Evolutionary conservation across 2,329 filamentous ascomycete genomes (phyloP).

Genomic region (Gaeumannomyces tritici): DNA sequence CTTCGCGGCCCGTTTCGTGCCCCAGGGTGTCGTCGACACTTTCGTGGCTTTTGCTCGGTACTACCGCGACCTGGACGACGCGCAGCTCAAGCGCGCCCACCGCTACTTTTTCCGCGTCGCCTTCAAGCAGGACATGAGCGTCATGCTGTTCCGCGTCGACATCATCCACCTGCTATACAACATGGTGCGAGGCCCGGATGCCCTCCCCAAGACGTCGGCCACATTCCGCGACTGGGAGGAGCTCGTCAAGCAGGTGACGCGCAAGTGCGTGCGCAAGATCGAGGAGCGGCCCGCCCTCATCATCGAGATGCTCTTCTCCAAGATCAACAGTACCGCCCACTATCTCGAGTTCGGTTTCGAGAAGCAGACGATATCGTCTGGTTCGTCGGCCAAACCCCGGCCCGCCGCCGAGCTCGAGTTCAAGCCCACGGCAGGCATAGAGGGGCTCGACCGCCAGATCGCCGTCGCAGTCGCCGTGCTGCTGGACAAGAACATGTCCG

Average conservation of each 20-base stretch:
- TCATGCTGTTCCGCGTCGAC: slow-evolving; percentile 83
- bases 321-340: slow-evolving; percentile 71
- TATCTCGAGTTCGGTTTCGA: slow-evolving; percentile 90
- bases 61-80: slow-evolving; percentile 68
- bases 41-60: slow-evolving; percentile 73
- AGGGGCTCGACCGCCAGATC: slow-evolving; percentile 57
- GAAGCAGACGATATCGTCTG: slow-evolving; percentile 55
- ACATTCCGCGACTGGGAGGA: slow-evolving; percentile 87
- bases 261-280: slow-evolving; percentile 73
- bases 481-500: slow-evolving; percentile 67
- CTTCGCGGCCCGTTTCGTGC: slow-evolving; percentile 72
- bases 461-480: slow-evolving; percentile 71
- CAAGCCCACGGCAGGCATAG: slow-evolving; percentile 39
- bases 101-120: slow-evolving; percentile 89
- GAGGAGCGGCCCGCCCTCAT: slow-evolving; percentile 77
- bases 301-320: slow-evolving; percentile 91
- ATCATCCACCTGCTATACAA: slow-evolving; percentile 81
- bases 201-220: slow-evolving; percentile 56
- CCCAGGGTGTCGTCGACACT: slow-evolving; percentile 78
- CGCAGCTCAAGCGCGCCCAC: slow-evolving; percentile 84
- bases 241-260: slow-evolving; percentile 73
- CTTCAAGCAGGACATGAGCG: slow-evolving; percentile 87
- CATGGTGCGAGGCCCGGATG: slow-evolving; percentile 83
- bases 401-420: slow-evolving; percentile 79
- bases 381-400: slow-evolving; percentile 43